phyloP scores from a whole-genome alignment of 2,329 filamentous ascomycete species.

The Trichophyton simii region DNA sequence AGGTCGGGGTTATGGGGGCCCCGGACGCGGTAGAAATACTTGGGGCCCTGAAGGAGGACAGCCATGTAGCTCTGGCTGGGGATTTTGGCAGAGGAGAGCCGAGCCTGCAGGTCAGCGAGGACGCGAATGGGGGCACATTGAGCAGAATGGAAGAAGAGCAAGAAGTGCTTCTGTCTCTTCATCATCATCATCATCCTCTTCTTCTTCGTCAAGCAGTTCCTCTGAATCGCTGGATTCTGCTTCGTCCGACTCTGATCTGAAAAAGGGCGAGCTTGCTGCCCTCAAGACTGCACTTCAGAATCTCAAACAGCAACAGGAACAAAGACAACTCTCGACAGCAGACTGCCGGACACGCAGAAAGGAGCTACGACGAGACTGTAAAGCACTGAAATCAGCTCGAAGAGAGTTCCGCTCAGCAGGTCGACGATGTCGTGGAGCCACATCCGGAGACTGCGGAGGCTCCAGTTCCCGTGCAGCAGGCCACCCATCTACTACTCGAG shows the following conservation, averaged over 20 bases:
- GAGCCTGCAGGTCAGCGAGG: neutral
- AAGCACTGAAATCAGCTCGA: constrained; percentile 7
- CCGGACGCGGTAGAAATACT: neutral
- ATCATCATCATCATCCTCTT: constrained; percentile 13
- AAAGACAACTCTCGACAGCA: neutral
- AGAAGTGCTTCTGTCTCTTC: constrained; percentile 11
- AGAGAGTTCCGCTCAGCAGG: constrained; percentile 4
- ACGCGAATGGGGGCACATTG: neutral
- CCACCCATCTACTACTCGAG: neutral
- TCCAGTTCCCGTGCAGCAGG: constrained; percentile 8
- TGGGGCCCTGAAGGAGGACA: neutral
- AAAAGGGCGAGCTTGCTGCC: neutral
- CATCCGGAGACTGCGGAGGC: constrained; percentile 20
- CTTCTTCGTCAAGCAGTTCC: constrained; percentile 10
- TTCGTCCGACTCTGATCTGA: neutral
- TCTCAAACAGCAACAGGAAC: constrained; percentile 4
- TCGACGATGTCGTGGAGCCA: constrained; percentile 6
- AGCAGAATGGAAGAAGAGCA: neutral
- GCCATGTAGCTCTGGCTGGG: neutral
- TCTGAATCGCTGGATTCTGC: constrained; percentile 4
- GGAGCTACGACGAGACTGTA: constrained; percentile 8
- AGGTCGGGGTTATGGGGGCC: neutral
- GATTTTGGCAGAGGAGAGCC: neutral
- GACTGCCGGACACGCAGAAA: constrained; percentile 6
- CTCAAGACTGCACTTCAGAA: neutral